These are phyloP conservation scores for Saccharomyces hybrid DNA, from an alignment of 1,139 yeast species.

Conservation along the genomic window DNA sequence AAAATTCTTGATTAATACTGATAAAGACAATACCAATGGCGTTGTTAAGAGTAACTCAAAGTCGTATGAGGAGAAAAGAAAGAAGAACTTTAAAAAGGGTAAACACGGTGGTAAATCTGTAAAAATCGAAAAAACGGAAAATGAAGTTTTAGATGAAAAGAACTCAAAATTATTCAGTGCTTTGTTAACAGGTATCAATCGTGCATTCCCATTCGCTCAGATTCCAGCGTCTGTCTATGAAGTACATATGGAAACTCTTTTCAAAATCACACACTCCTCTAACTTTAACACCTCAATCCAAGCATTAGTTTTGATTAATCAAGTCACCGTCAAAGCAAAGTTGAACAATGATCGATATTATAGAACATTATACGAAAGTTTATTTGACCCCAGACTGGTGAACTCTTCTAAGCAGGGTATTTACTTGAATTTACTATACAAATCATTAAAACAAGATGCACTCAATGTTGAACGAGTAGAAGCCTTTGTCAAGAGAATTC, in stretches of 20 bases:
- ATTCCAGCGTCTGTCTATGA: slow-evolving; percentile 67
- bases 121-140: slow-evolving; percentile 56
- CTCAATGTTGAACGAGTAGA: slow-evolving; percentile 54
- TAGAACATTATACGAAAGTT: slow-evolving; percentile 82
- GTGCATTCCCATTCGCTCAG: slow-evolving; percentile 90
- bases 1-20: slow-evolving; percentile 65
- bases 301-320: slow-evolving; percentile 78
- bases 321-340: slow-evolving; percentile 53
- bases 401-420: slow-evolving; percentile 84
- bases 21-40: slow-evolving; percentile 34
- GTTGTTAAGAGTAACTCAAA: slow-evolving; percentile 31
- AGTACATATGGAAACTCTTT: slow-evolving; percentile 74
- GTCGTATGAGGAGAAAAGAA: slow-evolving; percentile 38
- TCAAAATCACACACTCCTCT: slow-evolving; percentile 85
- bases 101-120: slow-evolving; percentile 81
- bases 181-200: slow-evolving; percentile 85
- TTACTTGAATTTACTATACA: slow-evolving; percentile 76
- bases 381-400: slow-evolving; percentile 76
- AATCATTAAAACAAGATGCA: slow-evolving; percentile 68
- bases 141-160: slow-evolving; percentile 73
- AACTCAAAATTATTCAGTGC: slow-evolving; percentile 83
- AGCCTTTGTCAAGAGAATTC: slow-evolving; percentile 86
- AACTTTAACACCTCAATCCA: slow-evolving; percentile 93
- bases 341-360: slow-evolving; percentile 68
- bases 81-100: slow-evolving; percentile 49